These are phyloP conservation scores for Acanthamoeba healyi DNA, from an alignment of 208 protist species.

Conservation along the genomic window DNA sequence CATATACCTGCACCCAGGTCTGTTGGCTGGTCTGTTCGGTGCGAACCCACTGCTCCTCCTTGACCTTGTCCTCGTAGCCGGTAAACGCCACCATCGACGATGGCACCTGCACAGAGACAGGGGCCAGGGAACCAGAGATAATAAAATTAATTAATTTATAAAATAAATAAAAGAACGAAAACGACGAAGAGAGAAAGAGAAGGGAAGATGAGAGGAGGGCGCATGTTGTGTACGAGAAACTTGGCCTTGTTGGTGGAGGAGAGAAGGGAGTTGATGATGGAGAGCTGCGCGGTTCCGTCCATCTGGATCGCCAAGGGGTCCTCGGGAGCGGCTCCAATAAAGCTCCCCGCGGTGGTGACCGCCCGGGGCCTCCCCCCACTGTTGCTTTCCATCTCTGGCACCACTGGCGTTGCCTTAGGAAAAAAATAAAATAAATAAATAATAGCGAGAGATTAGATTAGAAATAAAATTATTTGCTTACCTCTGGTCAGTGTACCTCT, in stretches of 20 bases:
- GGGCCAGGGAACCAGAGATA: too few relatives aligned
- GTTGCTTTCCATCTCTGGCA: not conserved
- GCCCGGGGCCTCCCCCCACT: not conserved
- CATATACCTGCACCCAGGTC: not conserved
- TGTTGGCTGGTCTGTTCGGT: not conserved
- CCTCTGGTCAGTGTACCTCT: too few relatives aligned
- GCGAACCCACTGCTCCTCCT: slow-evolving; percentile 47
- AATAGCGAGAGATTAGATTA: too few relatives aligned
- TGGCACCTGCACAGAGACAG: not conserved
- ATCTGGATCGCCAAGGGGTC: not conserved
- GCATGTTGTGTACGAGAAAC: not conserved
- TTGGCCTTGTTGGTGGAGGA: slow-evolving; percentile 66
- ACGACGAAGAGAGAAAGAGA: not conserved
- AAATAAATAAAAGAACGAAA: not conserved
- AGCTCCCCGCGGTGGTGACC: not conserved
- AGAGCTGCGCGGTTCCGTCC: slow-evolving; percentile 23
- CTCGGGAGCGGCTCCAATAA: not conserved
- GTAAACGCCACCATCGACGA: slow-evolving; percentile 55
- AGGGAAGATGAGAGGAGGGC: not conserved
- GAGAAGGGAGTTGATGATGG: slow-evolving; percentile 38
- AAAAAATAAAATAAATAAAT: too few relatives aligned
- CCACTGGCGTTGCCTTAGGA: too few relatives aligned
- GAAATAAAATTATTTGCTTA: too few relatives aligned
- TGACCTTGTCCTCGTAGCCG: slow-evolving; percentile 56
- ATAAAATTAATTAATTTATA: too few relatives aligned